Conservation (phyloP, 768 basidiomycete genomes). For the Boletus sp. region DNA sequence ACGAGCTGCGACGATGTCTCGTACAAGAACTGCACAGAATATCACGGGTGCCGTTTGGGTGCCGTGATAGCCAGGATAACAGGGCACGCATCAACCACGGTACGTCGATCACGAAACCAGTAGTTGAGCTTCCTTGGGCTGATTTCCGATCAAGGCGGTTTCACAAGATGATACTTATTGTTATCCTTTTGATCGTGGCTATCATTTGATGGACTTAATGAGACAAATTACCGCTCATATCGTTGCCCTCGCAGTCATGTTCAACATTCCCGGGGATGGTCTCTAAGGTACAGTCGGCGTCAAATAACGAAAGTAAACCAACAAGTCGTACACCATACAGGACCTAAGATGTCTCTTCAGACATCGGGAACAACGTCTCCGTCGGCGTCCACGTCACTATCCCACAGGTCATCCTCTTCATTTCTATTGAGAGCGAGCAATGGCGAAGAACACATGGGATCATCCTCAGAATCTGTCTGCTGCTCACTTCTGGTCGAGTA, state of each 20-base stretch:
- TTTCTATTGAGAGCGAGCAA: neutral
- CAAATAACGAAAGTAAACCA: constrained; percentile 20
- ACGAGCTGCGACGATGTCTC: neutral
- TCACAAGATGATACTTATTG: neutral
- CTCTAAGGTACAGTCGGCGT: constrained; percentile 24
- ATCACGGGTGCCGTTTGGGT: neutral
- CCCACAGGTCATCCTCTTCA: constrained; percentile 26
- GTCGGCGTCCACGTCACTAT: constrained; percentile 16
- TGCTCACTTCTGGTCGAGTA: constrained; percentile 8
- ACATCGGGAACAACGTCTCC: constrained; percentile 18
- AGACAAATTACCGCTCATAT: neutral
- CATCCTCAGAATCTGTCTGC: constrained; percentile 17
- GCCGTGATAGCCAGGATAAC: neutral
- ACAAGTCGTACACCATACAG: constrained; percentile 17
- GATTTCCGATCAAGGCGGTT: neutral
- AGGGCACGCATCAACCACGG: neutral
- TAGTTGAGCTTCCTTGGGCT: neutral
- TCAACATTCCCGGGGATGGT: neutral
- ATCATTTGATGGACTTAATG: neutral
- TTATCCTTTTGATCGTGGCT: neutral
- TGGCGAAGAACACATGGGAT: constrained; percentile 25
- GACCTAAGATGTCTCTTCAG: constrained; percentile 12
- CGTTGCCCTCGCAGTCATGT: neutral
- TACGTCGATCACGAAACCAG: neutral
- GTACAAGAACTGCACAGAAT: neutral